Evolutionary conservation across 2,329 filamentous ascomycete genomes (phyloP), one percentile per base, ranked within the genome.

Genomic region (Sclerotiophoma versabilis): DNA sequence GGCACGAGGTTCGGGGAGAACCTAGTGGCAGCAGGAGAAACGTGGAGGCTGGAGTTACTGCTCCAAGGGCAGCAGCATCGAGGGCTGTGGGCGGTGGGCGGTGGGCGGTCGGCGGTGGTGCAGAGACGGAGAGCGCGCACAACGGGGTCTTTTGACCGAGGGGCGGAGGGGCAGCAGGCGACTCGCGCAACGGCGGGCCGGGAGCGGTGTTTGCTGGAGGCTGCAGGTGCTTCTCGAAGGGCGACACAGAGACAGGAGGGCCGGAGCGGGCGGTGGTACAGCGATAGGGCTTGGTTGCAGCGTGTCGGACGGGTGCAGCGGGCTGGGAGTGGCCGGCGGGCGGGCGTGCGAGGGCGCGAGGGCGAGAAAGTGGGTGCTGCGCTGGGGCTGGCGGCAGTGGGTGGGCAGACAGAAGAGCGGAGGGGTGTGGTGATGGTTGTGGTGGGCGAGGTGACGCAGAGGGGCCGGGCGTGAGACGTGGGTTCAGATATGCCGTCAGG

Each of bases 1-100:
- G 57, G 66, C 69, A 72, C 70, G 42, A 69, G 71, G 68, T 68
- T 69, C 71, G 60, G 55, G 14, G 45, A 54, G 71, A 72, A 73
- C 69, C 70, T 55, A 58, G 68, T 66, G 64, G 59, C 57, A 58
- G 59, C 59, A 45, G 46, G 17, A 34, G 26, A 9, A 29, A 53
- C 49, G 65, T 64, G 58, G 63, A 47, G 38, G 52, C 42, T 41
- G 27, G 26, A 29, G 34, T 60, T 67, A 71, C 47, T 57, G 65
- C 42, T 54, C 32, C 49, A 58, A 54, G 45, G 55, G 54, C 55
- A 58, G 57, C 61, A 65, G 65, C 69, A 72, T 71, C 61, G 67
- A 71, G 60, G 63, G 64, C 51, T 49, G 59, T 37, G 45, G 25
- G 39, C 12, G n/a, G n/a, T n/a, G n/a, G n/a, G n/a, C 2, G 29